A percentile compares a stretch with the other conserved stretches of the same genome.
These are phyloP conservation scores for Annulohypoxylon truncatum DNA, from an alignment of 2,329 filamentous ascomycete species.

Conservation along the genomic window DNA sequence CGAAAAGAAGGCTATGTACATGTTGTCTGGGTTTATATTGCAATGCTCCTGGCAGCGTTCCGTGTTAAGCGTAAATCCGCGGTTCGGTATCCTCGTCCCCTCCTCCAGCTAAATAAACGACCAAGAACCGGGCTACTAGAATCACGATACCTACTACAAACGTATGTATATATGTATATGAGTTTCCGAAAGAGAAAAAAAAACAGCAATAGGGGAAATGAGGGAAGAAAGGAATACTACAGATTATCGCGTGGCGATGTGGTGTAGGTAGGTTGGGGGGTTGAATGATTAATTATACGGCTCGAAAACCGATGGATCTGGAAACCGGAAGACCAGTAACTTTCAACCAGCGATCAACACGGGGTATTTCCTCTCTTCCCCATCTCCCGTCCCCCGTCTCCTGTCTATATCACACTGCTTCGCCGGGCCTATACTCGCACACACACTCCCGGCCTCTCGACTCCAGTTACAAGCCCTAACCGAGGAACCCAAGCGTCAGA, in stretches of 20 bases:
- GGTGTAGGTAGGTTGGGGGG: background rate
- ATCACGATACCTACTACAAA: slow-evolving; percentile 14
- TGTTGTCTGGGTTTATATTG: background rate
- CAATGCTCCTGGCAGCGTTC: slow-evolving; percentile 29
- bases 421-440: background rate
- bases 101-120: background rate
- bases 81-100: background rate
- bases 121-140: slow-evolving; percentile 18
- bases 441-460: background rate
- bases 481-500: slow-evolving; percentile 44
- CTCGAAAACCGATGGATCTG: background rate
- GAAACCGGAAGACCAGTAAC: no score
- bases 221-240: slow-evolving; percentile 2
- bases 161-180: slow-evolving; percentile 10
- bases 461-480: no score
- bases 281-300: slow-evolving; percentile 18
- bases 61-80: slow-evolving; percentile 10
- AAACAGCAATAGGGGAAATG: background rate
- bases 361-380: slow-evolving; percentile 4
- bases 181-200: slow-evolving; percentile 9
- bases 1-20: slow-evolving; percentile 33
- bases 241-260: background rate
- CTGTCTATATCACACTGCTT: background rate
- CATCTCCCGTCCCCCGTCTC: background rate
- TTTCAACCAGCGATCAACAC: background rate